phyloP scores from a whole-genome alignment of 371 early-diverging fungal species.

The Saksenaea oblongispora region DNA sequence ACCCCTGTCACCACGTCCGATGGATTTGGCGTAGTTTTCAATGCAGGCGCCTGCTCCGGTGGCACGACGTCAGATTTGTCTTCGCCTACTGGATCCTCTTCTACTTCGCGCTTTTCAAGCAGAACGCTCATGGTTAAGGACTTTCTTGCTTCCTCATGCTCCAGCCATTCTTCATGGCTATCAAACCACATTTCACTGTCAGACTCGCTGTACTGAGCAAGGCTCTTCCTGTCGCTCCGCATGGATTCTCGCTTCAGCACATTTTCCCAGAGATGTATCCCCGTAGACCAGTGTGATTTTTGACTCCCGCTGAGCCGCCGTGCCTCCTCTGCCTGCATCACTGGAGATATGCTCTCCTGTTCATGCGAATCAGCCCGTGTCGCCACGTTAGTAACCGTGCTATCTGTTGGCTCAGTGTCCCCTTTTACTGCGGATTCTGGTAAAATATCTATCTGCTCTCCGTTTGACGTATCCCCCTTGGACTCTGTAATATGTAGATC shows the following conservation, averaged over 20 bases:
- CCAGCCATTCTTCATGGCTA: slow-evolving; percentile 15
- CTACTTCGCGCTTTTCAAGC: background rate
- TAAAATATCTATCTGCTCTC: background rate
- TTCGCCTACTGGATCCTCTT: background rate
- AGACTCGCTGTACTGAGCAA: slow-evolving; percentile 11
- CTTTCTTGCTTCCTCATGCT: background rate
- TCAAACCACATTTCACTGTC: slow-evolving; percentile 21
- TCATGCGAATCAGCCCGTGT: background rate
- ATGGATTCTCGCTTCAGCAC: slow-evolving; percentile 23
- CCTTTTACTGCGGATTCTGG: background rate
- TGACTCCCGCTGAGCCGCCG: slow-evolving; percentile 34
- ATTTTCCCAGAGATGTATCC: slow-evolving; percentile 22
- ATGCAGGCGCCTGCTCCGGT: background rate
- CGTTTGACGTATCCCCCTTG: background rate
- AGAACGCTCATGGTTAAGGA: background rate
- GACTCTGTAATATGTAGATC: background rate
- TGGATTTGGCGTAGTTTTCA: background rate
- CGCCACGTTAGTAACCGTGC: no score
- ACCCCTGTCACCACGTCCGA: background rate
- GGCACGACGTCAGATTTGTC: no score
- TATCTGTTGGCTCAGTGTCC: background rate
- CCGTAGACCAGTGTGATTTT: slow-evolving; percentile 36
- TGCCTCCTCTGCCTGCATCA: slow-evolving; percentile 3
- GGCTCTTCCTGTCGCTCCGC: slow-evolving; percentile 10
- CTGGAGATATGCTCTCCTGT: background rate